phyloP scores from a whole-genome alignment of 1,284 basidiomycete genomes.

The Ustilago nuda region DNA sequence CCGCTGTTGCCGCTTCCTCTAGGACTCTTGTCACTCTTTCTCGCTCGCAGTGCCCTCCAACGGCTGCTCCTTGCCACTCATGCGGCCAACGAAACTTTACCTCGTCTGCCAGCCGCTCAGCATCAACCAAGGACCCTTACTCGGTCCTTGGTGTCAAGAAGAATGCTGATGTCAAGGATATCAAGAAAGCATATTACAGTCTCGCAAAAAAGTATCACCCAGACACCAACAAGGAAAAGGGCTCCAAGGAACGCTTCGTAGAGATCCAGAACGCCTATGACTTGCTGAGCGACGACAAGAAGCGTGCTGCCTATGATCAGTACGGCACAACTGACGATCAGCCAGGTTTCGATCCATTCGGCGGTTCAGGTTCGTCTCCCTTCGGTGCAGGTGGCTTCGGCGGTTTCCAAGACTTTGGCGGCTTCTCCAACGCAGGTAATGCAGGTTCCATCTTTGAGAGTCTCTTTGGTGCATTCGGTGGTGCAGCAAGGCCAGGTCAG shows the following conservation, averaged over 20 bases:
- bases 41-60: slow-evolving; percentile 9
- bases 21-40: slow-evolving; percentile 39
- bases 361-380: slow-evolving; percentile 71
- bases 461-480: slow-evolving; percentile 78
- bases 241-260: slow-evolving; percentile 90
- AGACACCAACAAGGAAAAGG: slow-evolving; percentile 93
- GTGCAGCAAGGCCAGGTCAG: slow-evolving; percentile 53
- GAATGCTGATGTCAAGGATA: slow-evolving; percentile 85
- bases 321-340: slow-evolving; percentile 95
- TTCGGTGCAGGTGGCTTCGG: slow-evolving; percentile 79
- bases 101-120: slow-evolving; percentile 13
- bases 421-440: slow-evolving; percentile 72
- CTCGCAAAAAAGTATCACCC: slow-evolving; percentile 98
- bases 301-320: slow-evolving; percentile 90
- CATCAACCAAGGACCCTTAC: slow-evolving; percentile 85
- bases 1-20: slow-evolving; percentile 23
- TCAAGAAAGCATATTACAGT: slow-evolving; percentile 98
- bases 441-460: slow-evolving; percentile 79
- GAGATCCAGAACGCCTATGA: slow-evolving; percentile 99
- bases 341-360: slow-evolving; percentile 84
- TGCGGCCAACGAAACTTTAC: slow-evolving; percentile 34
- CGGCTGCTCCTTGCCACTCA: slow-evolving; percentile 20
- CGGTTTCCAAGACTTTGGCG: slow-evolving; percentile 70
- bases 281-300: slow-evolving; percentile 87
- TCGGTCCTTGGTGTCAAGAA: slow-evolving; percentile 86